These are phyloP conservation scores for Xerocomellus chrysenteron DNA, from an alignment of 768 basidiomycete genomes.

Conservation along the genomic window DNA sequence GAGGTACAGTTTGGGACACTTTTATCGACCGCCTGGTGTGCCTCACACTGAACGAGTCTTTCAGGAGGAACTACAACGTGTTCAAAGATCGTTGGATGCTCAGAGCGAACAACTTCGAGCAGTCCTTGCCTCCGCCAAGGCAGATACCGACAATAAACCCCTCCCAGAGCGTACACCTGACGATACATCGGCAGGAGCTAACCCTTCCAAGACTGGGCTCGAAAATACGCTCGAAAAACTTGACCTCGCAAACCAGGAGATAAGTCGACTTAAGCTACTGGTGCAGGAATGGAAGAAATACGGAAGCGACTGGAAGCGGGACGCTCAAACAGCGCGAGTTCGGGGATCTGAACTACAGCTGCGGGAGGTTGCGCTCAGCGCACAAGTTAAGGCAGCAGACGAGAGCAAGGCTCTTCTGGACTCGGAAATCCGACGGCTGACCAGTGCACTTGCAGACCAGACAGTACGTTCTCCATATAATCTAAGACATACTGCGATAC, in stretches of 20 bases:
- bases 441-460: conserved; percentile 19
- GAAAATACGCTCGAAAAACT: conserved; percentile 12
- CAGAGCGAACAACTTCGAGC: conserved; percentile 21
- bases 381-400: conserved; percentile 13
- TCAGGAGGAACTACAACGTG: conserved; percentile 20
- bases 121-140: conserved; percentile 11
- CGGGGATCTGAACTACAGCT: conserved; percentile 13
- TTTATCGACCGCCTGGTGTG: not conserved
- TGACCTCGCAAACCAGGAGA: conserved; percentile 14
- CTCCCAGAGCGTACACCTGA: conserved; percentile 7
- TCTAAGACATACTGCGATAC: not conserved
- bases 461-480: conserved; percentile 16
- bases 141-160: not conserved
- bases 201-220: conserved; percentile 1
- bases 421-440: conserved; percentile 12
- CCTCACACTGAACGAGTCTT: conserved; percentile 6
- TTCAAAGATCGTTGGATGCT: conserved; percentile 14
- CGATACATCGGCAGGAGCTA: not conserved
- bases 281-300: conserved; percentile 27
- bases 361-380: conserved; percentile 9
- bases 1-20: conserved; percentile 20
- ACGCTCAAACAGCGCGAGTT: conserved; percentile 13
- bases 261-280: conserved; percentile 19
- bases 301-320: conserved; percentile 25
- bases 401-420: conserved; percentile 6